A percentile compares a stretch with the other conserved stretches of the same genome.
These are phyloP conservation scores for Pichiaceae sp. DNA, from an alignment of 1,139 yeast species.

Conservation along the genomic window DNA sequence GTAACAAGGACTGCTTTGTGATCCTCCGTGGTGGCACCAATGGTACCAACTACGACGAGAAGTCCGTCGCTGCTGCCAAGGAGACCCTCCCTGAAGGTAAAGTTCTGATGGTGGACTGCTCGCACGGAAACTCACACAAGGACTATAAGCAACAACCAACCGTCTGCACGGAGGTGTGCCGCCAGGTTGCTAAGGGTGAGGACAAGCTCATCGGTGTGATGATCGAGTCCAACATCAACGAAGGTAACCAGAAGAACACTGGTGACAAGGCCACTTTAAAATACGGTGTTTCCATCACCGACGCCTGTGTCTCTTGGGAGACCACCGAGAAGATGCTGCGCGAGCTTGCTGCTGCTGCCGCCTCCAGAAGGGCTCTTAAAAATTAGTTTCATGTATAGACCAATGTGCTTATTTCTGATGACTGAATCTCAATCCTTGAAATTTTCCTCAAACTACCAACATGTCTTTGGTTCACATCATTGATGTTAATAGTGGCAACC, in stretches of 20 bases:
- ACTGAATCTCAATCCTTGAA: no score
- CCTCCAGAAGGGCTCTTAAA: constrained; percentile 55
- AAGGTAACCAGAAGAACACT: constrained; percentile 79
- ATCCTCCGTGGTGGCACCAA: constrained; percentile 93
- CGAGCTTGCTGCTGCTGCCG: constrained; percentile 74
- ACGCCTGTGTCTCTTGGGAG: constrained; percentile 93
- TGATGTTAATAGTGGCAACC: constrained; percentile 92
- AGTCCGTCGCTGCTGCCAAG: constrained; percentile 70
- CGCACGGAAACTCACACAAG: constrained; percentile 93
- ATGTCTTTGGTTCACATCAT: constrained; percentile 53
- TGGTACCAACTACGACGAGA: constrained; percentile 86
- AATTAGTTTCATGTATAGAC: not conserved
- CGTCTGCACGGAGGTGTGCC: constrained; percentile 71
- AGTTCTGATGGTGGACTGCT: constrained; percentile 87
- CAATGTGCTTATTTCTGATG: no score
- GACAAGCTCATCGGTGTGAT: constrained; percentile 78
- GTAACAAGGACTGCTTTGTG: constrained; percentile 82
- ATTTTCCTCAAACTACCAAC: not conserved
- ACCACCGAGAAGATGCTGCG: constrained; percentile 74
- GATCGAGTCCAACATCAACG: constrained; percentile 91
- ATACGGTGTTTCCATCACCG: constrained; percentile 95
- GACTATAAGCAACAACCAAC: constrained; percentile 92
- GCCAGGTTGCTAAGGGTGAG: constrained; percentile 79
- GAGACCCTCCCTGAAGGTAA: constrained; percentile 41
- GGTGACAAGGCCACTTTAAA: constrained; percentile 64